Percentiles rank a stretch among this genome's conserved stretches.
These are phyloP conservation scores for Ophiostoma ips DNA, from an alignment of 2,329 filamentous ascomycete genomes.

Conservation along the genomic window DNA sequence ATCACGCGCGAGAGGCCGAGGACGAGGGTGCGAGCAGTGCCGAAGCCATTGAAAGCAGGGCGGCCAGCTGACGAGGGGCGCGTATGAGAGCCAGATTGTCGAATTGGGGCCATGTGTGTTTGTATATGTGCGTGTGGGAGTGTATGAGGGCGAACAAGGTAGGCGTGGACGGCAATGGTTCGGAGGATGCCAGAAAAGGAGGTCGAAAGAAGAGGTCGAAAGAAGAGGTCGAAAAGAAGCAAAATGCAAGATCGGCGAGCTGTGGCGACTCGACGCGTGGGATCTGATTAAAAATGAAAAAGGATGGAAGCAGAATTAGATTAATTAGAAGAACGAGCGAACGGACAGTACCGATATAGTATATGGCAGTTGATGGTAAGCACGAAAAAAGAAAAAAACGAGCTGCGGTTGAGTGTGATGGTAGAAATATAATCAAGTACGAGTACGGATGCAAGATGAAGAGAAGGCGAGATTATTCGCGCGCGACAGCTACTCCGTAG, in stretches of 20 bases:
- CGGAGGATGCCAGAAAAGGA: too few species aligned
- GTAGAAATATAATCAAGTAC: not conserved
- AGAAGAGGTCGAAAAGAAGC: too few species aligned
- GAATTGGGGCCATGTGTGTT: conserved; percentile 7
- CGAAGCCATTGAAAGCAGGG: conserved; percentile 19
- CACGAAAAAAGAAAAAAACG: not conserved
- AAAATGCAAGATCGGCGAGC: too few species aligned
- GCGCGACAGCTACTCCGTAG: not conserved
- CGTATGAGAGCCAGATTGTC: not conserved
- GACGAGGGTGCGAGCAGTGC: conserved; percentile 29
- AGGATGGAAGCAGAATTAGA: too few species aligned
- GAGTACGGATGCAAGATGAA: not conserved
- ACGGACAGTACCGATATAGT: too few species aligned
- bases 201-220: too few species aligned
- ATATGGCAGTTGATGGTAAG: not conserved
- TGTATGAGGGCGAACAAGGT: not conserved
- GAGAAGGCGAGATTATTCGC: not conserved
- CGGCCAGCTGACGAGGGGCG: not conserved
- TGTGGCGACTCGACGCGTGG: too few species aligned
- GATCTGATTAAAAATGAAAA: too few species aligned
- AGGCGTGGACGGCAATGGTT: too few species aligned
- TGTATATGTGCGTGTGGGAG: not conserved
- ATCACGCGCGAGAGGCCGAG: conserved; percentile 39
- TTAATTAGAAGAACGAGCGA: too few species aligned
- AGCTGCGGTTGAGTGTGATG: not conserved